Evolutionary conservation across 805 yeast species (phyloP).

Genomic region (Saccharomycopsis oosterbeekiorum): DNA sequence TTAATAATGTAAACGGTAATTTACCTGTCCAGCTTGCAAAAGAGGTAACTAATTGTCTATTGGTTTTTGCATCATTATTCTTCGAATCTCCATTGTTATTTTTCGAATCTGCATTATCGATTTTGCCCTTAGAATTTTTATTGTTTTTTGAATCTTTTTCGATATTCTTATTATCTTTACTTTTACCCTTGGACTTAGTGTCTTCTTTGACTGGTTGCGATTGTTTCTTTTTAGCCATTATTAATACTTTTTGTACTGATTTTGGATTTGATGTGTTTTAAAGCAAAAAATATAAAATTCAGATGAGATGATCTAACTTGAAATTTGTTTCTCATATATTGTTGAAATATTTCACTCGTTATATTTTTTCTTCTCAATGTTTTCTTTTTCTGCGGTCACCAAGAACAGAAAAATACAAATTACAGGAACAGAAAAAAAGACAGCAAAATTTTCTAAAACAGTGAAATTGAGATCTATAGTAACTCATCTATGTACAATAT

Average conservation of each 20-base stretch:
- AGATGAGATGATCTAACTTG: not conserved
- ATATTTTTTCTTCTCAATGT: not conserved
- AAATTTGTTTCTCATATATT: not conserved
- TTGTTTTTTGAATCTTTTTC: slow-evolving; percentile 6
- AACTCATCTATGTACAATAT: not conserved
- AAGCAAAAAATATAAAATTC: not conserved
- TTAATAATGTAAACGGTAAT: slow-evolving; percentile 74
- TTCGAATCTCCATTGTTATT: slow-evolving; percentile 16
- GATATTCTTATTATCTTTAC: slow-evolving; percentile 17
- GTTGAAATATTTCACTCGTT: not conserved
- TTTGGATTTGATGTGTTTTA: too few relatives aligned
- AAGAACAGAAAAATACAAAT: not conserved
- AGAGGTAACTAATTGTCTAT: slow-evolving; percentile 46
- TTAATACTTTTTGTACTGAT: not conserved
- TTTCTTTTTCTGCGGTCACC: not conserved
- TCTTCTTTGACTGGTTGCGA: slow-evolving; percentile 1
- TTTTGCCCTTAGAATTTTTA: too few relatives aligned
- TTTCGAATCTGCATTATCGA: not conserved
- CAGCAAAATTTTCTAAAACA: not conserved
- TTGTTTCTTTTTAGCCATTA: slow-evolving; percentile 9
- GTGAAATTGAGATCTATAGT: not conserved
- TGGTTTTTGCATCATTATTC: slow-evolving; percentile 12
- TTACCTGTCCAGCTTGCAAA: slow-evolving; percentile 91
- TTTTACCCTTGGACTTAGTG: not conserved
- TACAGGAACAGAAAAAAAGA: not conserved